These are phyloP conservation scores for Paxillus rubicundulus DNA, from an alignment of 768 basidiomycete genomes.

Conservation along the genomic window DNA sequence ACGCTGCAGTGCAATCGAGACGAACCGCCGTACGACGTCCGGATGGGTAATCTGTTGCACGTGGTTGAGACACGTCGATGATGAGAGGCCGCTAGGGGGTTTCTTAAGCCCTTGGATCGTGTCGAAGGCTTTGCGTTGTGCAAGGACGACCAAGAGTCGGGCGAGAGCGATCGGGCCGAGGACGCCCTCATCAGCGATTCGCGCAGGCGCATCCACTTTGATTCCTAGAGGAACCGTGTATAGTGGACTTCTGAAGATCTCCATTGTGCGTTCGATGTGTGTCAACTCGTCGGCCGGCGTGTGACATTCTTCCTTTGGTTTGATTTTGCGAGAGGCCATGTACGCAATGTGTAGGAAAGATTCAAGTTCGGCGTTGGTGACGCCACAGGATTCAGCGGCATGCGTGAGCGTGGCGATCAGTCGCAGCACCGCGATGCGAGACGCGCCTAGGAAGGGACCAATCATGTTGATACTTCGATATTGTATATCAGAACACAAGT, in stretches of 20 bases:
- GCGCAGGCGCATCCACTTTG: slow-evolving; percentile 13
- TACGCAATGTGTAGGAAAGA: slow-evolving; percentile 27
- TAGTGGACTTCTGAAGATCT: slow-evolving; percentile 21
- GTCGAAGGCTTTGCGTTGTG: slow-evolving; percentile 25
- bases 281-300: slow-evolving; percentile 3
- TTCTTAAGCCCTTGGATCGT: slow-evolving; percentile 17
- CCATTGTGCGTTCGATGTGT: slow-evolving; percentile 14
- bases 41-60: slow-evolving; percentile 28
- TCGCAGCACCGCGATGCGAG: slow-evolving; percentile 27
- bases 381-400: slow-evolving; percentile 12
- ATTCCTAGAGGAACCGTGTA: slow-evolving; percentile 12
- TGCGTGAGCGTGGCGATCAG: slow-evolving; percentile 26
- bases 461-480: neutral
- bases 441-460: slow-evolving; percentile 10
- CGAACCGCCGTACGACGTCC: slow-evolving; percentile 21
- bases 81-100: slow-evolving; percentile 21
- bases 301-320: neutral
- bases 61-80: slow-evolving; percentile 16
- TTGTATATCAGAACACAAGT: neutral
- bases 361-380: slow-evolving; percentile 26
- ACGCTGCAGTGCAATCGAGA: slow-evolving; percentile 21
- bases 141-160: slow-evolving; percentile 29
- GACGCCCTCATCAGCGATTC: slow-evolving; percentile 22
- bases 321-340: slow-evolving; percentile 17
- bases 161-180: slow-evolving; percentile 28